phyloP scores from a whole-genome alignment of 2,329 filamentous ascomycete species.

The Lasiodiplodia theobromae region DNA sequence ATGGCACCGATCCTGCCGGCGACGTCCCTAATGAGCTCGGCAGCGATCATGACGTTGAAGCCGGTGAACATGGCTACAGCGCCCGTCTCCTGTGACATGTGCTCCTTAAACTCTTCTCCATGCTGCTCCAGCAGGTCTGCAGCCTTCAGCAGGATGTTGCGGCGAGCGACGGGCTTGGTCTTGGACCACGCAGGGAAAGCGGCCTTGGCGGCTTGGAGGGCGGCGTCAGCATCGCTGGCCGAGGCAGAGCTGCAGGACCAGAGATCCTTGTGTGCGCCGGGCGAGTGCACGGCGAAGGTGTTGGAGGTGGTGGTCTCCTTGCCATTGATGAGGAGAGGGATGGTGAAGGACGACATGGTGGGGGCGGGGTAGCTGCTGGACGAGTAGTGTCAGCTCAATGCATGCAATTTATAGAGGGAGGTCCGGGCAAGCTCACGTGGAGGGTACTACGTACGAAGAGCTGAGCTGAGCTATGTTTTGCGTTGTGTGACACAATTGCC shows the following conservation, averaged over 20 bases:
- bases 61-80: constrained; percentile 49
- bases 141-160: constrained; percentile 74
- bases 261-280: constrained; percentile 60
- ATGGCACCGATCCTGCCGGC: constrained; percentile 57
- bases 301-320: constrained; percentile 55
- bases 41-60: constrained; percentile 51
- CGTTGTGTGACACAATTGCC: not conserved
- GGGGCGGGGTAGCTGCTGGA: not conserved
- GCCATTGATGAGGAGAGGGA: constrained; percentile 59
- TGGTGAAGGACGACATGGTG: constrained; percentile 37
- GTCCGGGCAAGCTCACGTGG: no score
- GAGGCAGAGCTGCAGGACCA: constrained; percentile 66
- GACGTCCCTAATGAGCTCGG: constrained; percentile 59
- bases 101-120: constrained; percentile 65
- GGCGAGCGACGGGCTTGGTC: constrained; percentile 65
- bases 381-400: not conserved
- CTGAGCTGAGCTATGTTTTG: not conserved
- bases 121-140: constrained; percentile 69
- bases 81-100: constrained; percentile 67
- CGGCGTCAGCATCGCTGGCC: constrained; percentile 62
- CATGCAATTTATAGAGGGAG: not conserved
- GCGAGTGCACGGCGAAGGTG: constrained; percentile 65
- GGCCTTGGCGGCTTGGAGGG: constrained; percentile 66
- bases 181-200: constrained; percentile 75
- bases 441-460: not conserved